A percentile compares a stretch with the other conserved stretches of the same genome.
Conservation (phyloP, 495 filamentous ascomycete genomes). For the Margaritispora aquatica region DNA sequence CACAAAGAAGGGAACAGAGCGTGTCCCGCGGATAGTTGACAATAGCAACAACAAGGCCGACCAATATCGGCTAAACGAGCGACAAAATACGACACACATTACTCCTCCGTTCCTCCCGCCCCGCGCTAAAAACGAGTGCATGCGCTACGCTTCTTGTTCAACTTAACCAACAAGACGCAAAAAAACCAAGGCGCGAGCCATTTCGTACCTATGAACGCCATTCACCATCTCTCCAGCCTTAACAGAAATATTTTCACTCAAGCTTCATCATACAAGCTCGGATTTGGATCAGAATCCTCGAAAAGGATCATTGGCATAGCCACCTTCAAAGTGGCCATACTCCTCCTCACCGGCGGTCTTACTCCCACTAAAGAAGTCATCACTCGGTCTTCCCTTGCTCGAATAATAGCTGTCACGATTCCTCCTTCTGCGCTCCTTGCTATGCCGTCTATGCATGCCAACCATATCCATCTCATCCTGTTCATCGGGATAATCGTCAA, state of each 20-base stretch:
- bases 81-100: not conserved
- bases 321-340: constrained; percentile 29
- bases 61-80: not conserved
- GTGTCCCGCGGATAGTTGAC: not conserved
- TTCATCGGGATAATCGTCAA: constrained; percentile 22
- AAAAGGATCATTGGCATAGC: constrained; percentile 30
- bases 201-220: constrained; percentile 13
- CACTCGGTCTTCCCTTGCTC: constrained; percentile 14
- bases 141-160: not conserved
- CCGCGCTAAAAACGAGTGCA: not conserved
- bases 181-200: constrained; percentile 16
- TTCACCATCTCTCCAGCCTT: not conserved
- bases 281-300: constrained; percentile 32
- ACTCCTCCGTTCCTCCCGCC: not conserved
- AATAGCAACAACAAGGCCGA: too few relatives aligned
- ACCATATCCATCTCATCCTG: constrained; percentile 24
- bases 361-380: constrained; percentile 29
- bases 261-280: too few relatives aligned
- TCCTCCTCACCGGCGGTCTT: constrained; percentile 30
- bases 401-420: constrained; percentile 19
- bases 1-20: not conserved
- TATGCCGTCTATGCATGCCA: constrained; percentile 17
- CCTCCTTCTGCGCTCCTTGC: constrained; percentile 16
- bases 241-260: too few relatives aligned
- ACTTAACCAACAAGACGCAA: not conserved